Base-by-base conservation (phyloP, 352 stramenopile species). In the Globisporangium echinulatum region DNA sequence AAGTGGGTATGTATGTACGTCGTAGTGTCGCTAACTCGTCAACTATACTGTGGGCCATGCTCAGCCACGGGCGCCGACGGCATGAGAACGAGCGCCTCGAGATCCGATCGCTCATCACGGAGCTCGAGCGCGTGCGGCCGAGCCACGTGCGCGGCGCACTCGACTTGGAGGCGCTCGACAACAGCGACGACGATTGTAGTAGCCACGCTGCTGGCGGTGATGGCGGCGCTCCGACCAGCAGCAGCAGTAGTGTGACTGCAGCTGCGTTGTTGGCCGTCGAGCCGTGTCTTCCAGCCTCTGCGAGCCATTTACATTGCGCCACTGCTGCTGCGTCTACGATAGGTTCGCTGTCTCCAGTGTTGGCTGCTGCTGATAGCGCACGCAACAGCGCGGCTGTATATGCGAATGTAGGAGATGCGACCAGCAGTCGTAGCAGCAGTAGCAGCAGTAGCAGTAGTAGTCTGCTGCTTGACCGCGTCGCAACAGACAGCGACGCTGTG, bases 91-190 rank as follows among this genome's bases (percentile, higher is more conserved):
- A 85, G 51, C 66, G 75, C 36, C 53, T 77, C 47, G 74, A 90
- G 66, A 88, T 90, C 48, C 63, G 65, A 66, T 53, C 62, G 56
- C 50, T 90, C 7, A 75, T 90, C 19, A 58, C 75, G 0, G 80
- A 90, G 54, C 59, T 90, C 9, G 77, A 88, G 58, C 61, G 66
- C 1, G 65, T 90, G 5, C 75, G 79, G 15, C 75, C 75, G 37
- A 58, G 58, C 49, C 51, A 49, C 54, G 62, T 49, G 5, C 54
- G 67, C 4, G 48, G 54, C 3, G 19, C 54, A 2, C 11, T 72
- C 1, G 68, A 74, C 37, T 74, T 71, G 55, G 63, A 74, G 44
- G 42, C 52, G 11, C 36, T 70, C 43, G 56, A 61, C 14, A 54
- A 53, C 51, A 36, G 61, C 43, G 14, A 58, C 13, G 49, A 42